Base-by-base conservation (phyloP, 768 basidiomycete genomes). In the Termitomyces sp. region DNA sequence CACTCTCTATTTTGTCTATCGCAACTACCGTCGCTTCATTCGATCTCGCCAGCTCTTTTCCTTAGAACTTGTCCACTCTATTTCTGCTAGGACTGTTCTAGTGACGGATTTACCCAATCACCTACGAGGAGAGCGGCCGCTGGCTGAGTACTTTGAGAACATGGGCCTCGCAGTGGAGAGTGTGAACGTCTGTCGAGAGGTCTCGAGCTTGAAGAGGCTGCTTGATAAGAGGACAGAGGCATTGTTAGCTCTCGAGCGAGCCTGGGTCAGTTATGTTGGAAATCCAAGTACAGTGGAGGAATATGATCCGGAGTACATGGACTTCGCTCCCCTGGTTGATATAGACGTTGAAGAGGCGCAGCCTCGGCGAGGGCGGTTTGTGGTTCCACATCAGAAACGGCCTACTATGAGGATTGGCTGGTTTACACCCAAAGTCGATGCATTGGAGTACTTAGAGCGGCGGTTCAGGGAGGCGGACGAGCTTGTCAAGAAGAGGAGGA, bases 91-190 rank as follows among this genome's bases (percentile, higher is more conserved):
- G 26, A 98, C 97, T 0, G 90, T 98, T 32, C 82, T 98, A 74
- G 84, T 97, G 43, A 88, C 90, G 18, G 82, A 84, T 52, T 80
- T 98, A 3, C 97, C 97, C 0, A 74, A 75, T n/a, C 89, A 95
- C 63, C 79, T 98, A 2, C 87, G 87, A 64, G 86, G 88, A 9
- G 96, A 98, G 69, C 84, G 88, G 10, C 81, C 91, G 0, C 77
- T 98, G 18, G 93, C 94, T 0, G 92, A 94, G 63, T 97, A 97
- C 71, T 98, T 97, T 69, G 96, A 98, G 72, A 83, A 86, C 64
- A 86, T 98, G 84, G 82, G 82, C 8, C 75, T 95, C 63, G 82
- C 80, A 35, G 95, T 99, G 1, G 96, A 99, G 77, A 95, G 93
- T 68, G 93, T 98, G 43, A 91, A 84, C 13, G 82, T 98, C 0